These are phyloP conservation scores for Blastomyces parvus DNA, from an alignment of 2,329 filamentous ascomycete species.

Conservation along the genomic window DNA sequence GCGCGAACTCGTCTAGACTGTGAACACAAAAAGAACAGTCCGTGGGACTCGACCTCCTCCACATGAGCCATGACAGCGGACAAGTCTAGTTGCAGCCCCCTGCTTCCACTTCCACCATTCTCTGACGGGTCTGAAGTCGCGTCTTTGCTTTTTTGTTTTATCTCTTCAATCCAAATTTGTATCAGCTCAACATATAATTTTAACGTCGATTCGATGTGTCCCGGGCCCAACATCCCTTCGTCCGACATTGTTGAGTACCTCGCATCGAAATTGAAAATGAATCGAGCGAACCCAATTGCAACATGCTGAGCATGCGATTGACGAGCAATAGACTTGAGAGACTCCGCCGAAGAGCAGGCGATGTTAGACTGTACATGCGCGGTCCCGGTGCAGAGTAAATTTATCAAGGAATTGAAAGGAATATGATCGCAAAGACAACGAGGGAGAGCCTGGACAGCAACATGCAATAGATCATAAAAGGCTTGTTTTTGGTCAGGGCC, in stretches of 20 bases:
- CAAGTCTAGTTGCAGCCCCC: slow-evolving; percentile 69
- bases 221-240: slow-evolving; percentile 86
- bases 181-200: slow-evolving; percentile 87
- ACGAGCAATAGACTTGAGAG: slow-evolving; percentile 86
- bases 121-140: slow-evolving; percentile 57
- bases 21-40: slow-evolving; percentile 92
- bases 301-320: slow-evolving; percentile 92
- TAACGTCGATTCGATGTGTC: slow-evolving; percentile 89
- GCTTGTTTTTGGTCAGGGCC: slow-evolving; percentile 77
- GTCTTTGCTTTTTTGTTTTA: slow-evolving; percentile 73
- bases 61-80: slow-evolving; percentile 87
- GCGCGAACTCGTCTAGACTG: slow-evolving; percentile 82
- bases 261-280: slow-evolving; percentile 98
- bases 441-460: slow-evolving; percentile 88
- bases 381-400: slow-evolving; percentile 89
- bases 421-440: slow-evolving; percentile 88
- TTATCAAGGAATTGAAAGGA: slow-evolving; percentile 86
- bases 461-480: slow-evolving; percentile 91
- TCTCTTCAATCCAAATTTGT: slow-evolving; percentile 96
- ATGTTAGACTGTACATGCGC: slow-evolving; percentile 91
- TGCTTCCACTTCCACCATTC: slow-evolving; percentile 53
- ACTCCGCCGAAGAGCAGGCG: slow-evolving; percentile 82
- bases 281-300: slow-evolving; percentile 89
- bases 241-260: slow-evolving; percentile 97
- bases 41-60: slow-evolving; percentile 93